Percentiles rank a stretch among this genome's conserved stretches.
phyloP scores from a whole-genome alignment of 768 basidiomycete species.

The Crepidotus variabilis region DNA sequence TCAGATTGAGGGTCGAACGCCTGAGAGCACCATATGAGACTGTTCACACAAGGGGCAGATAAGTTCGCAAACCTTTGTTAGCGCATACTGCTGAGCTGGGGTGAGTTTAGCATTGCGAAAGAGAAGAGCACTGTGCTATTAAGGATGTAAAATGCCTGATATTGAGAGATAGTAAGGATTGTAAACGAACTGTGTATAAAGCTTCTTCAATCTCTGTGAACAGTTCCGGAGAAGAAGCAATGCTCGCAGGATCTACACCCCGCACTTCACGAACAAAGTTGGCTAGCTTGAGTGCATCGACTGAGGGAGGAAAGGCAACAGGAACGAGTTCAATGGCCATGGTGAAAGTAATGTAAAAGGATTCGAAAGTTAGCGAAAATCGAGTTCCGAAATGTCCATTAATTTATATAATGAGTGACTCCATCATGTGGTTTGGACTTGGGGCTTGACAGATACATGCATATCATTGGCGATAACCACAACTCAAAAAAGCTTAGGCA shows the following conservation, averaged over 20 bases:
- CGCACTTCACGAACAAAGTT: constrained; percentile 77
- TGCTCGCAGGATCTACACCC: constrained; percentile 62
- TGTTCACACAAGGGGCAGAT: constrained; percentile 2
- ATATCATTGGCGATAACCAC: background rate
- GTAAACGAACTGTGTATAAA: constrained; percentile 64
- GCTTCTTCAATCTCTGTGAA: constrained; percentile 66
- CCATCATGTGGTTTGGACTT: background rate
- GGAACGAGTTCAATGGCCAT: constrained; percentile 71
- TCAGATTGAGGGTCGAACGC: constrained; percentile 65
- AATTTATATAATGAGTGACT: background rate
- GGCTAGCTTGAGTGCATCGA: constrained; percentile 60
- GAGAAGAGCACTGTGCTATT: constrained; percentile 66
- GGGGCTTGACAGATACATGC: background rate
- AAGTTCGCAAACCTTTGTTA: constrained; percentile 64
- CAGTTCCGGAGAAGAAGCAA: constrained; percentile 46
- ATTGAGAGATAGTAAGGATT: no score
- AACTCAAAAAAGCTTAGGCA: no score
- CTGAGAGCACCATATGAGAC: constrained; percentile 29
- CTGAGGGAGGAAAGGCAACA: constrained; percentile 69
- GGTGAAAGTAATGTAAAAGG: constrained; percentile 22
- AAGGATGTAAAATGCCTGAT: background rate
- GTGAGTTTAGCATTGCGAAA: constrained; percentile 68
- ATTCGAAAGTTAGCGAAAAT: background rate
- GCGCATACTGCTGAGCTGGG: constrained; percentile 79
- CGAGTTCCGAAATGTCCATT: constrained; percentile 3